Evolutionary conservation across 139 green algal species (phyloP).

Genomic region (Chlorella ohadii): DNA sequence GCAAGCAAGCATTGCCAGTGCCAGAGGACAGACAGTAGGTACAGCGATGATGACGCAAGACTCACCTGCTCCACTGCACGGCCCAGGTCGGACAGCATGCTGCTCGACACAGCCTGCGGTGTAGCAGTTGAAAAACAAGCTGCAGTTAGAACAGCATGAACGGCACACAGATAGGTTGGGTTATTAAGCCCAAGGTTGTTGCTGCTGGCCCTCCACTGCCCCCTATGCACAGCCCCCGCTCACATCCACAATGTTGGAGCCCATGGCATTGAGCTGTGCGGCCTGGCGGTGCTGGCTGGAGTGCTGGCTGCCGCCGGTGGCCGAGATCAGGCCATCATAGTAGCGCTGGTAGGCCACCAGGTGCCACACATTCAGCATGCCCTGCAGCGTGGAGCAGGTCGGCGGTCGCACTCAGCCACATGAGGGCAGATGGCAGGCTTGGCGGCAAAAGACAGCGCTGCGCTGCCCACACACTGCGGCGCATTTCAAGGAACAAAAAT

Average conservation of each 20-base stretch:
- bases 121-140: too few relatives aligned
- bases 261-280: background rate
- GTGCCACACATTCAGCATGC: conserved; percentile 95
- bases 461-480: too few relatives aligned
- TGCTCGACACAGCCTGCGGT: background rate
- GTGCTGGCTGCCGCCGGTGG: conserved; percentile 5
- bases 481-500: background rate
- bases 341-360: conserved; percentile 84
- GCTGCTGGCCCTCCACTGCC: too few relatives aligned
- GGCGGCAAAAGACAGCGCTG: too few relatives aligned
- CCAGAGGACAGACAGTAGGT: too few relatives aligned
- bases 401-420: background rate
- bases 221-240: background rate
- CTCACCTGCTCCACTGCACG: conserved; percentile 8
- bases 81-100: conserved; percentile 29
- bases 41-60: too few relatives aligned
- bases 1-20: too few relatives aligned
- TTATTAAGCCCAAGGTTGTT: too few relatives aligned
- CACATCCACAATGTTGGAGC: conserved; percentile 29
- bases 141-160: too few relatives aligned
- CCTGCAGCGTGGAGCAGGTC: conserved; percentile 58
- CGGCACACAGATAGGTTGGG: too few relatives aligned
- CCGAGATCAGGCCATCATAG: conserved; percentile 53
- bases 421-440: too few relatives aligned
- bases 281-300: background rate